Conservation (phyloP, 164 flowering plant species). For the Vitis cinerea region DNA sequence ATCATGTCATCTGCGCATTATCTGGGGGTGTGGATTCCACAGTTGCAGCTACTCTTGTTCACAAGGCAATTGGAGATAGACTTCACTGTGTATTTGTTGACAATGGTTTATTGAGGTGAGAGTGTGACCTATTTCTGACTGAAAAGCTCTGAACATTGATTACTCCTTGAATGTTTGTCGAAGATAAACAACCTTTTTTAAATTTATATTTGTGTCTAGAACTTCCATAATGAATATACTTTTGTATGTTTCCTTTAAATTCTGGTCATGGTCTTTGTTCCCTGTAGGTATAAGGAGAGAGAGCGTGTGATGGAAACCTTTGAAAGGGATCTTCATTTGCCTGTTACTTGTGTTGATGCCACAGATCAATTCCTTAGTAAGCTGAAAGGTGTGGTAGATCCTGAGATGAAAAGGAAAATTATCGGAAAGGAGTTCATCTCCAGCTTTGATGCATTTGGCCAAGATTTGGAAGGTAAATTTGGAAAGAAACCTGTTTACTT, state of each 20-base stretch:
- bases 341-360: slow-evolving; percentile 92
- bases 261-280: slow-evolving; percentile 5
- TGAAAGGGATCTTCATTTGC: slow-evolving; percentile 79
- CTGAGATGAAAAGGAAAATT: slow-evolving; percentile 89
- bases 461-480: slow-evolving; percentile 61
- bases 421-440: slow-evolving; percentile 88
- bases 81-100: slow-evolving; percentile 96
- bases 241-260: neutral
- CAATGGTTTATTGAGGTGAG: slow-evolving; percentile 90
- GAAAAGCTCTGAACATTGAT: neutral
- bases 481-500: slow-evolving; percentile 72
- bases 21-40: slow-evolving; percentile 98
- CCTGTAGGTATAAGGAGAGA: slow-evolving; percentile 70
- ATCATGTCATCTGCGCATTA: slow-evolving; percentile 90
- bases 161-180: too few species aligned
- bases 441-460: slow-evolving; percentile 80
- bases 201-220: neutral
- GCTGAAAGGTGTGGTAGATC: slow-evolving; percentile 88
- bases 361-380: slow-evolving; percentile 66
- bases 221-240: neutral
- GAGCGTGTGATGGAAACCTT: slow-evolving; percentile 95
- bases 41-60: slow-evolving; percentile 97
- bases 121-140: neutral
- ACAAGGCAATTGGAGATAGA: slow-evolving; percentile 90
- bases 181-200: neutral